Conservation (phyloP, 2,329 filamentous ascomycete genomes). For the Colletotrichum paranaense region DNA sequence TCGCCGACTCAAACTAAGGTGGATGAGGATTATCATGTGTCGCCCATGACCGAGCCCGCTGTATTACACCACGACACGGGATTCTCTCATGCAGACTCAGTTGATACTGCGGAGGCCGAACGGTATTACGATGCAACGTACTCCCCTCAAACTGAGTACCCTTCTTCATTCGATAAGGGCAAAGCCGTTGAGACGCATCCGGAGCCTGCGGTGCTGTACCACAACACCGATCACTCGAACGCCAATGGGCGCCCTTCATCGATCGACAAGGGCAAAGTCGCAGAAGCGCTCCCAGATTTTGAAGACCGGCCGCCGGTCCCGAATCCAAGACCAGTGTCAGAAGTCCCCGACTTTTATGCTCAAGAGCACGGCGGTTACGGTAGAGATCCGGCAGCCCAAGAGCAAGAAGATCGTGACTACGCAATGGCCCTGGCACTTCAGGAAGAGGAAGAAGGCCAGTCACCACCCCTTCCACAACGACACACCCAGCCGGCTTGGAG, state of each 20-base stretch:
- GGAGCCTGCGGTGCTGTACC: not conserved
- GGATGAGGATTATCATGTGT: not conserved
- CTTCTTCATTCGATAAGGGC: not conserved
- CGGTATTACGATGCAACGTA: not conserved
- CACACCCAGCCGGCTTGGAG: slow-evolving; percentile 11
- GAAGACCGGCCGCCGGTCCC: not conserved
- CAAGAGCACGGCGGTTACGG: slow-evolving; percentile 17
- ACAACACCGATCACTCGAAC: not conserved
- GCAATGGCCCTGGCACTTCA: slow-evolving; percentile 31
- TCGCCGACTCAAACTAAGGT: not conserved
- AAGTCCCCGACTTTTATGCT: slow-evolving; percentile 25
- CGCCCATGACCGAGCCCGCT: slow-evolving; percentile 20
- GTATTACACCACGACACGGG: slow-evolving; percentile 9
- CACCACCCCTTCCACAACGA: slow-evolving; percentile 14
- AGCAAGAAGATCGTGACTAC: slow-evolving; percentile 31
- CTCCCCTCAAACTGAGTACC: not conserved
- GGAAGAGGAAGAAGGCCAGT: slow-evolving; percentile 26
- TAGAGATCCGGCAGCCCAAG: slow-evolving; percentile 6
- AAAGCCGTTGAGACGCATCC: slow-evolving; percentile 3
- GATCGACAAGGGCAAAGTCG: slow-evolving; percentile 15
- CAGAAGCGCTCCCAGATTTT: not conserved
- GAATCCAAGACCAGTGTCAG: slow-evolving; percentile 4
- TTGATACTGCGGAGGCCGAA: not conserved
- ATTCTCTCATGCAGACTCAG: not conserved
- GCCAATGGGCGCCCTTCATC: not conserved